These are phyloP conservation scores for Xylariaceae sp. DNA, from an alignment of 2,329 filamentous ascomycete genomes.

Conservation along the genomic window DNA sequence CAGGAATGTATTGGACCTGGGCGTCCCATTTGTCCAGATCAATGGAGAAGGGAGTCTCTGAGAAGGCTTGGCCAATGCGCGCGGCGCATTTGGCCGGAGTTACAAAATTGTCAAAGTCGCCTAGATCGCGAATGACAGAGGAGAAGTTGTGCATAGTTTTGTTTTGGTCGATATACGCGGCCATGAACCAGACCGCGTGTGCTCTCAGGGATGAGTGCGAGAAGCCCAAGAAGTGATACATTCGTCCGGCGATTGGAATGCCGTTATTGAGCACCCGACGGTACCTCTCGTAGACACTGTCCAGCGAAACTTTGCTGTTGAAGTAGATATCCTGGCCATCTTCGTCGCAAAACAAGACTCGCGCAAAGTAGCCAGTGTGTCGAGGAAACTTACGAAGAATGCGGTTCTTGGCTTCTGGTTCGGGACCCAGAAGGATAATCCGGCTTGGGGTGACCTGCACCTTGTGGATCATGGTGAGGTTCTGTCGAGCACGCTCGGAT, in stretches of 20 bases:
- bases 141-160: constrained; percentile 27
- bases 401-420: constrained; percentile 61
- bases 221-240: constrained; percentile 65
- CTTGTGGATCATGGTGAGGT: constrained; percentile 46
- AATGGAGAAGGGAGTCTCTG: constrained; percentile 63
- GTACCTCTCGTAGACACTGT: constrained; percentile 52
- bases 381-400: constrained; percentile 59
- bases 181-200: constrained; percentile 60
- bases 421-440: constrained; percentile 50
- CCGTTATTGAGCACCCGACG: constrained; percentile 48
- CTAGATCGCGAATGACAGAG: constrained; percentile 39
- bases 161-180: constrained; percentile 34
- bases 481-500: constrained; percentile 24
- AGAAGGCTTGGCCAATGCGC: constrained; percentile 61
- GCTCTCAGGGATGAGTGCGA: constrained; percentile 70
- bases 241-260: constrained; percentile 55
- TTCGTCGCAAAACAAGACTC: constrained; percentile 70
- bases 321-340: constrained; percentile 56
- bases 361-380: constrained; percentile 56
- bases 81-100: constrained; percentile 51
- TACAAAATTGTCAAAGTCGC: constrained; percentile 42
- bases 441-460: constrained; percentile 53
- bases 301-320: constrained; percentile 42
- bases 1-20: constrained; percentile 29
- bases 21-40: constrained; percentile 34